Percentiles rank a stretch among this genome's conserved stretches.
Conservation (phyloP, 2,329 filamentous ascomycete species). For the Penicillium brasilianum region DNA sequence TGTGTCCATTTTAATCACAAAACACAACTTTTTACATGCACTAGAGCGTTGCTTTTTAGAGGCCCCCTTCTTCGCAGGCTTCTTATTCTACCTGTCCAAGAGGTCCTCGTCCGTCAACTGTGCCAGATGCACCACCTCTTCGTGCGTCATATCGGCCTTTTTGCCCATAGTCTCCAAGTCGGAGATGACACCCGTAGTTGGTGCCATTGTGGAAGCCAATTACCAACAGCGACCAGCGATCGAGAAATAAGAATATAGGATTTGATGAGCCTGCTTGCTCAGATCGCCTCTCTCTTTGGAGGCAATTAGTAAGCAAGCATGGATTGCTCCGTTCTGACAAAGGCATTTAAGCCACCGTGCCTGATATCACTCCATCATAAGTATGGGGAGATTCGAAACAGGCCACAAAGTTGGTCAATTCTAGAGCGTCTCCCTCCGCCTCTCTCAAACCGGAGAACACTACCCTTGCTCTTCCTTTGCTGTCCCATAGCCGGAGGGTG, state of each 20-base stretch:
- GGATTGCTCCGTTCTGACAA: too few relatives aligned
- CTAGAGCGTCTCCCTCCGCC: not conserved
- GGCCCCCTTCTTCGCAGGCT: too few relatives aligned
- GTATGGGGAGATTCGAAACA: not conserved
- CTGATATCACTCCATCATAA: not conserved
- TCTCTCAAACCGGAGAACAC: slow-evolving; percentile 2
- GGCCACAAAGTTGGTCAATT: slow-evolving; percentile 1
- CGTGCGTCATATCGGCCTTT: slow-evolving; percentile 29
- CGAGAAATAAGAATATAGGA: not conserved
- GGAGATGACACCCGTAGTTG: slow-evolving; percentile 13
- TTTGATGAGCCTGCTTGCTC: too few relatives aligned
- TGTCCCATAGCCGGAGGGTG: slow-evolving; percentile 5
- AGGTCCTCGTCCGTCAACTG: slow-evolving; percentile 38
- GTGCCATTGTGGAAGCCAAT: not conserved
- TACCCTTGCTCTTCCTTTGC: slow-evolving; percentile 5
- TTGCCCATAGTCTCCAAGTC: slow-evolving; percentile 27
- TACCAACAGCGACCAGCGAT: not conserved
- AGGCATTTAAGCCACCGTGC: not conserved
- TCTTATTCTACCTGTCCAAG: too few relatives aligned
- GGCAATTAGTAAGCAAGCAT: too few relatives aligned
- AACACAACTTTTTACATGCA: too few relatives aligned
- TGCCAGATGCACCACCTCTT: slow-evolving; percentile 28
- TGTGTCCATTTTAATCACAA: too few relatives aligned
- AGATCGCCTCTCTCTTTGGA: too few relatives aligned
- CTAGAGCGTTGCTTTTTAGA: too few relatives aligned